phyloP scores from a whole-genome alignment of 371 early-diverging fungal genomes.

The Dinochytrium kinnereticum region DNA sequence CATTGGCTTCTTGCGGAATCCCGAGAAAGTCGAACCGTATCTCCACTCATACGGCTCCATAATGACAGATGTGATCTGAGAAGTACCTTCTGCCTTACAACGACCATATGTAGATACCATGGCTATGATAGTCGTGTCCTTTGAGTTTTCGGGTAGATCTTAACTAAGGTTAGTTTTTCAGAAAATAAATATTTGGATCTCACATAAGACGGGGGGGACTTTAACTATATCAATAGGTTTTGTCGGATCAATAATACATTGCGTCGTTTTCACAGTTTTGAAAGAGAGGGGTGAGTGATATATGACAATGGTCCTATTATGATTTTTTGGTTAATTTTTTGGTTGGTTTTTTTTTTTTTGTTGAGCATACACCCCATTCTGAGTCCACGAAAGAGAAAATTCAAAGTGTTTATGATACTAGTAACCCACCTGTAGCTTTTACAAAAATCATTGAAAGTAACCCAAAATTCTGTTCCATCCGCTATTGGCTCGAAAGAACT shows the following conservation, averaged over 20 bases:
- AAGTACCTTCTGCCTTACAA: slow-evolving; percentile 20
- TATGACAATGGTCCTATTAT: slow-evolving; percentile 31
- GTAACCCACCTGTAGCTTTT: slow-evolving; percentile 37
- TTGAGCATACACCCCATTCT: too few relatives aligned
- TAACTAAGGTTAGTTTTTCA: neutral
- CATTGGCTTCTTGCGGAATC: slow-evolving; percentile 19
- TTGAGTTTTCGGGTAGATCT: slow-evolving; percentile 44
- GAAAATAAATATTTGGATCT: slow-evolving; percentile 5
- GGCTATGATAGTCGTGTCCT: slow-evolving; percentile 36
- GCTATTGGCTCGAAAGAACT: slow-evolving; percentile 12
- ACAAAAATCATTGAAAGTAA: slow-evolving; percentile 37
- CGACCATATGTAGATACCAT: slow-evolving; percentile 48
- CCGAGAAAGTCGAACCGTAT: slow-evolving; percentile 6
- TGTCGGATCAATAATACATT: slow-evolving; percentile 46
- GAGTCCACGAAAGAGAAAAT: too few relatives aligned
- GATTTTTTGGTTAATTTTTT: neutral
- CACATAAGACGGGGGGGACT: slow-evolving; percentile 49
- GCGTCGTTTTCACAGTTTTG: slow-evolving; percentile 40
- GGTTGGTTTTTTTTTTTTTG: neutral
- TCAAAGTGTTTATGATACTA: too few relatives aligned
- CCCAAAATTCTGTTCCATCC: slow-evolving; percentile 39
- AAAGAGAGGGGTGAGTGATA: slow-evolving; percentile 45
- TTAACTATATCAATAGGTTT: slow-evolving; percentile 43
- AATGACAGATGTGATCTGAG: slow-evolving; percentile 35
- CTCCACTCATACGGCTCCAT: slow-evolving; percentile 50